A percentile compares a stretch with the other conserved stretches of the same genome.
These are phyloP conservation scores for Penicillium mononematosum DNA, from an alignment of 495 filamentous ascomycete species.

Conservation along the genomic window DNA sequence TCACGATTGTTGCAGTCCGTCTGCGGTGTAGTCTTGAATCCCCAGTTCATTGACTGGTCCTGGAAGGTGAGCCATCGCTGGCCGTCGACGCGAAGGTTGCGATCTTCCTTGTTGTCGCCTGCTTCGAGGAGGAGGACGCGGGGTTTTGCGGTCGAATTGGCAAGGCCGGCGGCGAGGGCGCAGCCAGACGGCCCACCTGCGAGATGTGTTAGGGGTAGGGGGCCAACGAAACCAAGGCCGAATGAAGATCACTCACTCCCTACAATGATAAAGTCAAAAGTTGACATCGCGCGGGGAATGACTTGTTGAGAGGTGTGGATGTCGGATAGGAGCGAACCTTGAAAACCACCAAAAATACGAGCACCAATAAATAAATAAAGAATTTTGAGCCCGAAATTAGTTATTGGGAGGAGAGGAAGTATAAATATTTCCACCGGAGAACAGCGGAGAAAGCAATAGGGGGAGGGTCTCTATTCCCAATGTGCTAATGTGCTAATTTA, in stretches of 20 bases:
- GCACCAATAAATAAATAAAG: neutral
- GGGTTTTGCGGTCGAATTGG: slow-evolving; percentile 41
- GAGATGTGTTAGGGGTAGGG: neutral
- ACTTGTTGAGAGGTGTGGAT: neutral
- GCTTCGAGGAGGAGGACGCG: slow-evolving; percentile 54
- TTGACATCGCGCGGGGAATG: slow-evolving; percentile 10
- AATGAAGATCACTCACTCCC: slow-evolving; percentile 42
- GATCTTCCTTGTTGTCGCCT: slow-evolving; percentile 48
- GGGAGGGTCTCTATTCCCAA: neutral
- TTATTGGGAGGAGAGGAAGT: neutral
- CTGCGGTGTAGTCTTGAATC: slow-evolving; percentile 55
- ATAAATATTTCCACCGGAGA: neutral
- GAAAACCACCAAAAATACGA: neutral
- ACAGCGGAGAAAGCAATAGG: neutral
- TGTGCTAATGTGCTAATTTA: neutral
- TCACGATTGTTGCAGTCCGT: slow-evolving; percentile 41
- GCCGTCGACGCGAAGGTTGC: slow-evolving; percentile 44
- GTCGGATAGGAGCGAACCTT: neutral
- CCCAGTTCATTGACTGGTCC: slow-evolving; percentile 52
- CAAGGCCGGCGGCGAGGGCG: slow-evolving; percentile 44
- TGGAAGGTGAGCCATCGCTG: slow-evolving; percentile 48
- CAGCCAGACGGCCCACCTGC: slow-evolving; percentile 53
- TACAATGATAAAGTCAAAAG: slow-evolving; percentile 53
- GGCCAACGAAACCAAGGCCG: neutral
- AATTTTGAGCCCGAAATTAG: neutral